Evolutionary conservation across 2,329 filamentous ascomycete genomes (phyloP).

Genomic region (Bipolaris bicolor): DNA sequence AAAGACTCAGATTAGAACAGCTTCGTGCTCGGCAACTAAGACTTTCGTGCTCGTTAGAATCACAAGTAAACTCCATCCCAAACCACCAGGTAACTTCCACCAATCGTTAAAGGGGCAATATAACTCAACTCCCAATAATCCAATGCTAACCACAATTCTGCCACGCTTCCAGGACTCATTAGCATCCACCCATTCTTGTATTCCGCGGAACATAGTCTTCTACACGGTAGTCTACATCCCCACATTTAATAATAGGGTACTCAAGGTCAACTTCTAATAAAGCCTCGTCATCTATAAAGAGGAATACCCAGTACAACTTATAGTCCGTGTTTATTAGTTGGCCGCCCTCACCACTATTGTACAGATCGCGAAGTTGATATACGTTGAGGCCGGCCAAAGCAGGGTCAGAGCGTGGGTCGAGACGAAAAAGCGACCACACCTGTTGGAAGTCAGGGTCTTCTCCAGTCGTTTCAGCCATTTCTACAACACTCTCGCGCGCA

Average conservation of each 20-base stretch:
- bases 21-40: too few relatives aligned
- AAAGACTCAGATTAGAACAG: too few relatives aligned
- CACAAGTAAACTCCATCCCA: neutral
- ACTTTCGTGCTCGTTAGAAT: too few relatives aligned
- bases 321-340: slow-evolving; percentile 17
- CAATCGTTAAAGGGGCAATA: slow-evolving; percentile 11
- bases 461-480: neutral
- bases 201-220: slow-evolving; percentile 10
- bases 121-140: neutral
- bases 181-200: slow-evolving; percentile 11
- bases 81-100: slow-evolving; percentile 10
- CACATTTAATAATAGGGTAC: slow-evolving; percentile 13
- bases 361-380: slow-evolving; percentile 22
- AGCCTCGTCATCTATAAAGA: slow-evolving; percentile 18
- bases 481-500: slow-evolving; percentile 1
- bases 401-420: slow-evolving; percentile 21
- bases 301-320: slow-evolving; percentile 10
- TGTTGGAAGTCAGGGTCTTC: slow-evolving; percentile 14
- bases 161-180: slow-evolving; percentile 6
- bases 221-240: slow-evolving; percentile 15
- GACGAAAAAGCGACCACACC: slow-evolving; percentile 18
- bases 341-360: slow-evolving; percentile 16
- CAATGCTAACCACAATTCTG: slow-evolving; percentile 8
- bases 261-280: slow-evolving; percentile 1
- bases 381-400: slow-evolving; percentile 15